phyloP scores from a whole-genome alignment of 768 basidiomycete species.

The Amanita rubescens region DNA sequence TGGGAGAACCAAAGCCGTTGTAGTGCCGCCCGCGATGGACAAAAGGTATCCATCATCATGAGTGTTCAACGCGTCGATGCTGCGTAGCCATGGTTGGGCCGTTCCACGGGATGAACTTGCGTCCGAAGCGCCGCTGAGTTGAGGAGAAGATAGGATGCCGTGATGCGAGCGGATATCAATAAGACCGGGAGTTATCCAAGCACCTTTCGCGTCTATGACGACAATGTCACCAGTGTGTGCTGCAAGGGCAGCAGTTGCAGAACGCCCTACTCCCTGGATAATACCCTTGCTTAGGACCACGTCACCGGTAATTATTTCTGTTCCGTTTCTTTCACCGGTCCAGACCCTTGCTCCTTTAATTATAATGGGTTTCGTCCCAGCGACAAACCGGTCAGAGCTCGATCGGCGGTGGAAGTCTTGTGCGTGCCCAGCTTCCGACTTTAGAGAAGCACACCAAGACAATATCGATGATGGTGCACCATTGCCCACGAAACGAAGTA shows the following conservation, averaged over 20 bases:
- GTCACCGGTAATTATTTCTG: slow-evolving; percentile 55
- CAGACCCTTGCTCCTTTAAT: slow-evolving; percentile 77
- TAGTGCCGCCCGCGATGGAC: slow-evolving; percentile 74
- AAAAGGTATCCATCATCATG: slow-evolving; percentile 67
- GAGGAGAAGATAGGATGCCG: slow-evolving; percentile 46
- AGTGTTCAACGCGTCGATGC: slow-evolving; percentile 74
- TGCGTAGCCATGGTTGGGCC: slow-evolving; percentile 56
- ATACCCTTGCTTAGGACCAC: slow-evolving; percentile 65
- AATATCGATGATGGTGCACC: slow-evolving; percentile 19
- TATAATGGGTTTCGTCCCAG: slow-evolving; percentile 54
- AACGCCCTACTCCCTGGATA: slow-evolving; percentile 50
- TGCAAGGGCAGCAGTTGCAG: slow-evolving; percentile 23
- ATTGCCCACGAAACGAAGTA: neutral
- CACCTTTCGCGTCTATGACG: slow-evolving; percentile 54
- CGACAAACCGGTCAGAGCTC: slow-evolving; percentile 58
- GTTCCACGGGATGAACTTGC: slow-evolving; percentile 45
- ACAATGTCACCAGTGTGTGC: slow-evolving; percentile 30
- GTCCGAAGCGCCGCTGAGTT: slow-evolving; percentile 45
- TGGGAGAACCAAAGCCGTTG: slow-evolving; percentile 69
- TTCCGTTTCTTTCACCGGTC: slow-evolving; percentile 70
- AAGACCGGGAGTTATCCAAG: slow-evolving; percentile 78
- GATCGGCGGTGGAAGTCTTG: slow-evolving; percentile 39
- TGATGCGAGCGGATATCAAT: slow-evolving; percentile 66
- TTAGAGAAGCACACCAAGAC: slow-evolving; percentile 36
- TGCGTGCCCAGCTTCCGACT: slow-evolving; percentile 35